These are phyloP conservation scores for Phyllostachys edulis DNA, from an alignment of 176 grass and related monocot genomes.

Conservation along the genomic window DNA sequence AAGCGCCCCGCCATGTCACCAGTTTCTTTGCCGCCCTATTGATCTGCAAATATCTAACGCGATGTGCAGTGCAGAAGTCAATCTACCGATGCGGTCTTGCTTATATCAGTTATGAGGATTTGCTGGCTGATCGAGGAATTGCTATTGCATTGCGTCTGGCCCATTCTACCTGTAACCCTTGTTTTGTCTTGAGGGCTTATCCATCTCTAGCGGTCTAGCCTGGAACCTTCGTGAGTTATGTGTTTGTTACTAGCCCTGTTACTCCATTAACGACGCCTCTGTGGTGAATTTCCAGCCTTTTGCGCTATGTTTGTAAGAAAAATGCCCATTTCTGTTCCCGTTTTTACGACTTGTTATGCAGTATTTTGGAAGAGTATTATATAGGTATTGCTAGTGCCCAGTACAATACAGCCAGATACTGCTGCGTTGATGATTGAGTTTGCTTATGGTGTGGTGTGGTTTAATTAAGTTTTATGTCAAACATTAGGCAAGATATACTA, in stretches of 20 bases:
- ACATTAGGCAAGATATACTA: background rate
- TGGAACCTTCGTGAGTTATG: background rate
- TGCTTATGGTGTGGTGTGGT: background rate
- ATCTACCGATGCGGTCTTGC: background rate
- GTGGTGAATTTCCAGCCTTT: background rate
- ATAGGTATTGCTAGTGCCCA: background rate
- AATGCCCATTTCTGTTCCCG: background rate
- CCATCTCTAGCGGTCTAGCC: background rate
- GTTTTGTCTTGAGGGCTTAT: background rate
- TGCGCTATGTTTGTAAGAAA: background rate
- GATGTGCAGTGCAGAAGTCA: conserved; percentile 21
- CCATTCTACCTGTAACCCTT: background rate
- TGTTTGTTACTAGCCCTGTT: background rate
- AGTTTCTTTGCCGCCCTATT: conserved; percentile 35
- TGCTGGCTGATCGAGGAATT: background rate
- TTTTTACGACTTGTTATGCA: background rate
- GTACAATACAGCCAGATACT: background rate
- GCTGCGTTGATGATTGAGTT: background rate
- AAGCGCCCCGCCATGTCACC: conserved; percentile 48
- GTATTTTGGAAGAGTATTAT: background rate
- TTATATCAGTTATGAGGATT: background rate
- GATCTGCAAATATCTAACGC: conserved; percentile 38
- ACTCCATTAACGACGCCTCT: background rate
- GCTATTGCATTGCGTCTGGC: background rate
- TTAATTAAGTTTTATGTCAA: background rate